Evolutionary conservation across 116 monocot species (phyloP).

Genomic region (Iris pallida): DNA sequence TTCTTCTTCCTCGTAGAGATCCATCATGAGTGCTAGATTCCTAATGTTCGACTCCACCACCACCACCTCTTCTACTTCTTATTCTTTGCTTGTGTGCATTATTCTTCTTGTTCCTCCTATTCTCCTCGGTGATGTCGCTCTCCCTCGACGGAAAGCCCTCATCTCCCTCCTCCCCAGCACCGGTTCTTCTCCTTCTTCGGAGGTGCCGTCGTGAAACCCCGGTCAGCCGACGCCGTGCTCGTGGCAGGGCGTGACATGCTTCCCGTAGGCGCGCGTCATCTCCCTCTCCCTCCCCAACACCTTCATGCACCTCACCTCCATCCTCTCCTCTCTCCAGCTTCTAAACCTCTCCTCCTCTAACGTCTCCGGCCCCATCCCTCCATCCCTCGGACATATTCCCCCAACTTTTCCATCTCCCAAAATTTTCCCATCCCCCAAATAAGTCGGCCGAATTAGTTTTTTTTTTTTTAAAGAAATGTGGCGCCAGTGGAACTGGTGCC

Average conservation of each 20-base stretch:
- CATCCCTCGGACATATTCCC: constrained; percentile 44
- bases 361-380: constrained; percentile 69
- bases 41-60: neutral
- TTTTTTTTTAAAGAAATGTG: too few relatives aligned
- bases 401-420: too few relatives aligned
- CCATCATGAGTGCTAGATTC: neutral
- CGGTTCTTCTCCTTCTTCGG: neutral
- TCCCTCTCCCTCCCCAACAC: constrained; percentile 85
- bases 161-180: constrained; percentile 38
- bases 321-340: constrained; percentile 72
- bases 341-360: constrained; percentile 92
- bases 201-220: constrained; percentile 70
- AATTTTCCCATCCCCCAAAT: too few relatives aligned
- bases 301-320: constrained; percentile 82
- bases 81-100: too few relatives aligned
- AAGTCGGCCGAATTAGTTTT: too few relatives aligned
- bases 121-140: constrained; percentile 10
- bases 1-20: neutral
- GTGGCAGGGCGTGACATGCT: constrained; percentile 87
- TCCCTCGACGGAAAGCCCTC: constrained; percentile 66
- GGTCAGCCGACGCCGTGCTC: constrained; percentile 54
- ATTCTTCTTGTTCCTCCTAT: constrained; percentile 4
- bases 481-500: too few relatives aligned
- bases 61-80: neutral
- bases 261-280: constrained; percentile 60